Percentiles rank a stretch among this genome's conserved stretches.
Evolutionary conservation across 2,329 filamentous ascomycete genomes (phyloP).

Genomic region (Fusarium musae): DNA sequence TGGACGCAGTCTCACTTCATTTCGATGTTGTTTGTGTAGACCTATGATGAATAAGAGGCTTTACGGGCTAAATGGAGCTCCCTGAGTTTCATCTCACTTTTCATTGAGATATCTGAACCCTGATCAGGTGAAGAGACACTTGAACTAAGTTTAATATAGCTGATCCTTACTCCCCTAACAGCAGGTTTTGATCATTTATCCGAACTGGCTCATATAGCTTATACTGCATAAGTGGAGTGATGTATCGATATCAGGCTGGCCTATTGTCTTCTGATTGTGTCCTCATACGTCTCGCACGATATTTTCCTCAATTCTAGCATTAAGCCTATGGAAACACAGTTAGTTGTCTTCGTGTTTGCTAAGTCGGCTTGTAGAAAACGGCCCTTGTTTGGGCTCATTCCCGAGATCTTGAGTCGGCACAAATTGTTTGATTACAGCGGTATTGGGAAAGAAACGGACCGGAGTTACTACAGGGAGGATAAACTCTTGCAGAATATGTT

Average conservation of each 20-base stretch:
- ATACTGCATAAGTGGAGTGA: too few species aligned
- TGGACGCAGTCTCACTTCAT: accelerated
- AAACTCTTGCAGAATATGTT: not conserved
- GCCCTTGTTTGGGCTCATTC: too few species aligned
- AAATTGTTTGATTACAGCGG: accelerated
- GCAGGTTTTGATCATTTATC: accelerated
- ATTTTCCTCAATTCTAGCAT: too few species aligned
- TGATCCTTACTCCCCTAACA: accelerated
- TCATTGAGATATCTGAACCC: accelerated
- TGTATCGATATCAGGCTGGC: too few species aligned
- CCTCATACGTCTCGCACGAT: too few species aligned
- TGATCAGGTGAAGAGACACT: not conserved
- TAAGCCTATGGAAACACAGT: too few species aligned
- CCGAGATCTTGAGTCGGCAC: too few species aligned
- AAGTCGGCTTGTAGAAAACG: too few species aligned
- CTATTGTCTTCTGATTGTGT: too few species aligned
- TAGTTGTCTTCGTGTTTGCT: too few species aligned
- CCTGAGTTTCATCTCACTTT: accelerated
- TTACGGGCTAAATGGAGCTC: accelerated
- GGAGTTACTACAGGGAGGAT: not conserved
- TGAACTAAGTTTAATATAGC: accelerated
- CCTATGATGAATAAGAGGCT: too few species aligned
- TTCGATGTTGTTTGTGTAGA: not conserved
- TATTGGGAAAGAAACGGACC: not conserved
- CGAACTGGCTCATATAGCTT: not conserved